These are phyloP conservation scores for Termitomyces sp. DNA, from an alignment of 768 basidiomycete genomes.

Conservation along the genomic window DNA sequence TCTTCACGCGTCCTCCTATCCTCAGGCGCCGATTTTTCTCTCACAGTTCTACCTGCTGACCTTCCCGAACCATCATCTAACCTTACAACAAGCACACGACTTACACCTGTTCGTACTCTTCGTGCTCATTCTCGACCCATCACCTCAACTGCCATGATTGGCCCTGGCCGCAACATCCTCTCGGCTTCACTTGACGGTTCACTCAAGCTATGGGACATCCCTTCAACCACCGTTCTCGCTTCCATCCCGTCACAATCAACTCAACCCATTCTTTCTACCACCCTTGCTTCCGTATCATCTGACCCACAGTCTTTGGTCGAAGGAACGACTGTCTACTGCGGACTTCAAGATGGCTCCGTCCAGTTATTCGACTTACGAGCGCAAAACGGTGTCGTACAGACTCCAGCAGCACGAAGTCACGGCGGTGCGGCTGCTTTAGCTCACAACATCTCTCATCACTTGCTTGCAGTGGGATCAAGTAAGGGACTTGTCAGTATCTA, in stretches of 20 bases:
- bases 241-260: constrained; percentile 35
- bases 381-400: constrained; percentile 24
- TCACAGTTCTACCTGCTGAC: constrained; percentile 64
- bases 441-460: constrained; percentile 29
- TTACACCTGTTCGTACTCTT: constrained; percentile 56
- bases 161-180: constrained; percentile 62
- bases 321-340: constrained; percentile 44
- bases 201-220: constrained; percentile 70
- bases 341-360: constrained; percentile 52
- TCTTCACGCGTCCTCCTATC: constrained; percentile 64
- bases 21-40: constrained; percentile 61
- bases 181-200: constrained; percentile 69
- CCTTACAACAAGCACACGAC: constrained; percentile 25
- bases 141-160: constrained; percentile 61
- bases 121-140: constrained; percentile 64
- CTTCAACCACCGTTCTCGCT: constrained; percentile 44
- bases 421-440: constrained; percentile 41
- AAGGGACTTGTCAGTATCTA: constrained; percentile 54
- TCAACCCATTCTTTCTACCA: constrained; percentile 41
- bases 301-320: constrained; percentile 24
- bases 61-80: constrained; percentile 23
- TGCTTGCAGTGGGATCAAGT: constrained; percentile 59
- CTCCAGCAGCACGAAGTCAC: constrained; percentile 23
- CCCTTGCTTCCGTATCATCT: constrained; percentile 32
- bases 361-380: constrained; percentile 53